phyloP scores from a whole-genome alignment of 2,329 filamentous ascomycete species.

The Aureobasidium musti region DNA sequence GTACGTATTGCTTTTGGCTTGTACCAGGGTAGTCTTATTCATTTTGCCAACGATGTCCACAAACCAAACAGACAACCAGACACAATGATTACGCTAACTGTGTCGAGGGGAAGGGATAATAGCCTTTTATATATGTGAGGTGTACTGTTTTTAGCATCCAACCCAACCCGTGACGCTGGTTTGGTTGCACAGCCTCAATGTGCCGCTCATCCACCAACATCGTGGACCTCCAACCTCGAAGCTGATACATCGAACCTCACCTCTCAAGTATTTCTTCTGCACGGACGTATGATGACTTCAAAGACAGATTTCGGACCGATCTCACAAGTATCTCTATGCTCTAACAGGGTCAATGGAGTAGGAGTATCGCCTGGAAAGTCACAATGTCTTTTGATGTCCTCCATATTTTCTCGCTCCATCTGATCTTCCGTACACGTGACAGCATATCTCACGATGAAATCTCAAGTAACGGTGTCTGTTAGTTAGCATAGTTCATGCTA shows the following conservation, averaged over 20 bases:
- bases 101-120: background rate
- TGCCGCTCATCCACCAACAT: conserved; percentile 1
- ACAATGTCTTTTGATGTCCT: too few species aligned
- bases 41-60: background rate
- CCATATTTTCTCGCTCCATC: too few species aligned
- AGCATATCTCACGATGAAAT: too few species aligned
- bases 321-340: too few species aligned
- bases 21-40: background rate
- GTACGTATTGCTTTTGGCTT: background rate
- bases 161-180: conserved; percentile 4
- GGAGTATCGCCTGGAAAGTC: too few species aligned
- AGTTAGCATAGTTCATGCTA: too few species aligned
- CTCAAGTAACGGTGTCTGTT: too few species aligned
- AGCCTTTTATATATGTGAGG: background rate
- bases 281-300: too few species aligned
- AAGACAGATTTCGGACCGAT: background rate
- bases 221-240: background rate
- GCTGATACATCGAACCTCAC: background rate
- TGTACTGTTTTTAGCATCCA: background rate
- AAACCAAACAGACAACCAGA: background rate
- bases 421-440: too few species aligned
- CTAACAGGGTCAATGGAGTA: too few species aligned
- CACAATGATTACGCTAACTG: background rate
- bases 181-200: conserved; percentile 15
- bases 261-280: too few species aligned